Conservation (phyloP, 768 basidiomycete species). For the Arthromyces matolae region DNA sequence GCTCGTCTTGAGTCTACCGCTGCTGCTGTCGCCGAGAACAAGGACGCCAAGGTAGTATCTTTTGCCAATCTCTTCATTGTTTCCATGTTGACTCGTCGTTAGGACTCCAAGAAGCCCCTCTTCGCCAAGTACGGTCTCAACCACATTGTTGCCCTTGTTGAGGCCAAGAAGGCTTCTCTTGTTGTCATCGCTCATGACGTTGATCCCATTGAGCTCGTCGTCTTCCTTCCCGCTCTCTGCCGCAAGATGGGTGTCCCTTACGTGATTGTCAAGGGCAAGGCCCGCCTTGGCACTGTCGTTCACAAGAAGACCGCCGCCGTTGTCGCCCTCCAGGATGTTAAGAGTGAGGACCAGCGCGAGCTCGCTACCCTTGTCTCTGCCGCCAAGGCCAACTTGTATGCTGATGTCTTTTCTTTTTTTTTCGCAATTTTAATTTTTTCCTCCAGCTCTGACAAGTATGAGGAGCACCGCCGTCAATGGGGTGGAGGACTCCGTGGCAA, state of each 20-base stretch:
- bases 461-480: constrained; percentile 89
- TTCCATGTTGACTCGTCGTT: neutral
- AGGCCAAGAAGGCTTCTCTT: constrained; percentile 96
- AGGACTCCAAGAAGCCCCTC: constrained; percentile 92
- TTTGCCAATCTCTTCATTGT: neutral
- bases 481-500: constrained; percentile 94
- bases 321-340: constrained; percentile 88
- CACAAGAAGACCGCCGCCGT: constrained; percentile 98
- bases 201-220: constrained; percentile 97
- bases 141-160: constrained; percentile 92
- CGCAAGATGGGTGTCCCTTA: constrained; percentile 99
- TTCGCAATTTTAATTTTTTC: neutral
- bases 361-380: constrained; percentile 90
- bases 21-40: constrained; percentile 73
- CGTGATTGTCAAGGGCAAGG: constrained; percentile 97
- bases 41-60: constrained; percentile 43
- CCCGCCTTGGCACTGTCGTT: constrained; percentile 94
- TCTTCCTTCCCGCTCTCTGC: constrained; percentile 97
- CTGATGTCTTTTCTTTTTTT: constrained; percentile 14
- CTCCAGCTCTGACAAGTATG: constrained; percentile 84
- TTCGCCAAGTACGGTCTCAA: constrained; percentile 97
- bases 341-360: constrained; percentile 90
- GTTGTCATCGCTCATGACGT: constrained; percentile 98
- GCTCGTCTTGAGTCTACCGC: constrained; percentile 79
- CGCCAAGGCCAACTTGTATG: constrained; percentile 96